phyloP scores from a whole-genome alignment of 2,329 filamentous ascomycete genomes.

The Leptosphaerulina australis region DNA sequence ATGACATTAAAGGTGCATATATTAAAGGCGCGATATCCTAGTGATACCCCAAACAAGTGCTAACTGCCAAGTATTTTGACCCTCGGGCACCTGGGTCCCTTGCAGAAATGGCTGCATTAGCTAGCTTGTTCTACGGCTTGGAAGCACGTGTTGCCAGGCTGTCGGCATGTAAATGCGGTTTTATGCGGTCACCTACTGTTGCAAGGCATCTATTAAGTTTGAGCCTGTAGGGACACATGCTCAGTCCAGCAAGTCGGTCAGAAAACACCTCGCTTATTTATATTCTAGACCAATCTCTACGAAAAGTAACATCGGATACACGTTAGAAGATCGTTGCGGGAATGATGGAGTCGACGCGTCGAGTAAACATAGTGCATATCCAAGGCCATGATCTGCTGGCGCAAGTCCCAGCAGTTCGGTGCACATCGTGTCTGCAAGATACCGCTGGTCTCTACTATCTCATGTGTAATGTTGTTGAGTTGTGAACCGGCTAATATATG shows the following conservation, averaged over 20 bases:
- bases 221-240: too few relatives aligned
- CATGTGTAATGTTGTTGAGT: background rate
- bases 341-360: background rate
- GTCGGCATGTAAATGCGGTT: background rate
- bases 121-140: background rate
- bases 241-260: background rate
- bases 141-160: background rate
- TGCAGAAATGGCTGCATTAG: background rate
- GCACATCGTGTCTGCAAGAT: slow-evolving; percentile 6
- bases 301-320: background rate
- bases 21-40: background rate
- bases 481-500: background rate
- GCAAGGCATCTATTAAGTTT: too few relatives aligned
- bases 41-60: background rate
- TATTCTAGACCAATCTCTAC: background rate
- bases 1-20: background rate
- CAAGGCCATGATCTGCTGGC: slow-evolving; percentile 10
- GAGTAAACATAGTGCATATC: background rate
- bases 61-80: background rate
- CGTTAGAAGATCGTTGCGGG: background rate
- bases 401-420: slow-evolving; percentile 8
- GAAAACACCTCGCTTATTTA: background rate
- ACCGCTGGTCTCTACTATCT: slow-evolving; percentile 6
- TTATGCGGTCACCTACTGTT: too few relatives aligned
- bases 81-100: background rate